Percentiles rank a stretch among this genome's conserved stretches.
phyloP scores from a whole-genome alignment of 352 stramenopile species.

The Globisporangium carolinianum region DNA sequence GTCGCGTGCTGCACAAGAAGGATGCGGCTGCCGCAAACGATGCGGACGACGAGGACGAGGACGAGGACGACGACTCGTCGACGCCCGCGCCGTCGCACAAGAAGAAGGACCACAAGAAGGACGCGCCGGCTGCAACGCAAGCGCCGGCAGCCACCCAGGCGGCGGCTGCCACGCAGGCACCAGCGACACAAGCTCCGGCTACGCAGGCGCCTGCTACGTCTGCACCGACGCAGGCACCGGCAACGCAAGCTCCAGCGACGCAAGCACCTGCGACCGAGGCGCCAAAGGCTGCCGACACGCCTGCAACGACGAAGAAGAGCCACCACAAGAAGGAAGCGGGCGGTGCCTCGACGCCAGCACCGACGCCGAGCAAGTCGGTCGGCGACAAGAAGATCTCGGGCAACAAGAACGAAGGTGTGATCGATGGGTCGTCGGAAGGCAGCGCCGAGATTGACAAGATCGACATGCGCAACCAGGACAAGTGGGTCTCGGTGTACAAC shows the following conservation, averaged over 20 bases:
- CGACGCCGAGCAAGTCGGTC: constrained; percentile 10
- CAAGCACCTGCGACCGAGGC: constrained; percentile 8
- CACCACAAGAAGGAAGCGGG: constrained; percentile 31
- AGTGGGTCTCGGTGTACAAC: constrained; percentile 80
- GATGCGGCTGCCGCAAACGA: neutral
- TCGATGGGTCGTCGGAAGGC: constrained; percentile 73
- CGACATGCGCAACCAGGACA: constrained; percentile 58
- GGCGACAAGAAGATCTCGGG: constrained; percentile 72
- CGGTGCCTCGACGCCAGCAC: neutral
- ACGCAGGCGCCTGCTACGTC: constrained; percentile 5
- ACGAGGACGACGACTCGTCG: constrained; percentile 11
- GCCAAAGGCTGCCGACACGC: constrained; percentile 3
- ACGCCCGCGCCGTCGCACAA: constrained; percentile 10
- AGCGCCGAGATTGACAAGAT: constrained; percentile 84
- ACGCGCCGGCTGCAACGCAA: constrained; percentile 6
- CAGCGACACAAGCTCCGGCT: constrained; percentile 3
- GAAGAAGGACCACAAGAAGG: constrained; percentile 29
- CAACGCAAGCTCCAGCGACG: constrained; percentile 7
- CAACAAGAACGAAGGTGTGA: constrained; percentile 66
- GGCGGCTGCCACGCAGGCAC: constrained; percentile 13
- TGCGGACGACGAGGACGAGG: constrained; percentile 12
- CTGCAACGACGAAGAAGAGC: no score
- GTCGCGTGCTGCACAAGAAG: constrained; percentile 27
- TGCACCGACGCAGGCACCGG: neutral
- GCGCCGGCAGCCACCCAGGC: constrained; percentile 8